These are phyloP conservation scores for Colletotrichum simmondsii DNA, from an alignment of 2,329 filamentous ascomycete species.

Conservation along the genomic window DNA sequence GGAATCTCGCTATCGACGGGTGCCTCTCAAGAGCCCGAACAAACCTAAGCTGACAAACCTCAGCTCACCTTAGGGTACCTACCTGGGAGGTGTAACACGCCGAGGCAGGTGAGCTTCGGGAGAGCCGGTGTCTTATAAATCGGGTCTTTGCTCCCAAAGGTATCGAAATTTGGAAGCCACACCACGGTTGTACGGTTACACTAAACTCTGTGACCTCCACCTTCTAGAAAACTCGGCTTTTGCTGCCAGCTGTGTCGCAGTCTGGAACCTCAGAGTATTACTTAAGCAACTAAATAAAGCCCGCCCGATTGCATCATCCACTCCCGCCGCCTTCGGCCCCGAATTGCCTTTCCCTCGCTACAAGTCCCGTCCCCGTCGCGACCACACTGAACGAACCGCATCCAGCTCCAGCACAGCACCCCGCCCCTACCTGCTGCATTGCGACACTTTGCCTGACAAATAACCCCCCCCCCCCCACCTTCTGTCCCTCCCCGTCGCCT, in stretches of 20 bases:
- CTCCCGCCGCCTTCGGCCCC: neutral
- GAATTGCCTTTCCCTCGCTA: neutral
- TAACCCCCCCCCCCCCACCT: neutral
- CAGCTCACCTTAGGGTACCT: neutral
- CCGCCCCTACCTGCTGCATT: neutral
- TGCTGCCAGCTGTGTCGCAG: too few species aligned
- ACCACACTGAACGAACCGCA: neutral
- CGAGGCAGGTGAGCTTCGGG: neutral
- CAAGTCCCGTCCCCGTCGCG: neutral
- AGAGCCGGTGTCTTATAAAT: neutral
- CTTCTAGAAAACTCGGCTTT: neutral
- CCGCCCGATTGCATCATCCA: conserved; percentile 31
- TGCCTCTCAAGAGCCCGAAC: neutral
- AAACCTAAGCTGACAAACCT: neutral
- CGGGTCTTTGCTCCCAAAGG: neutral
- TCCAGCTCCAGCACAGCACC: neutral
- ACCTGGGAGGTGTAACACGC: neutral
- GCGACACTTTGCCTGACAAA: conserved; percentile 9
- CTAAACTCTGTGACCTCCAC: neutral
- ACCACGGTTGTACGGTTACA: neutral
- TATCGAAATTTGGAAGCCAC: neutral
- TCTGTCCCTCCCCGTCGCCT: neutral
- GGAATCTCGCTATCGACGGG: neutral
- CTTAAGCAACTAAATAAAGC: neutral
- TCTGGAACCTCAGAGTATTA: neutral